phyloP scores from a whole-genome alignment of 2,329 filamentous ascomycete species.

The Aspergillus novoparasiticus region DNA sequence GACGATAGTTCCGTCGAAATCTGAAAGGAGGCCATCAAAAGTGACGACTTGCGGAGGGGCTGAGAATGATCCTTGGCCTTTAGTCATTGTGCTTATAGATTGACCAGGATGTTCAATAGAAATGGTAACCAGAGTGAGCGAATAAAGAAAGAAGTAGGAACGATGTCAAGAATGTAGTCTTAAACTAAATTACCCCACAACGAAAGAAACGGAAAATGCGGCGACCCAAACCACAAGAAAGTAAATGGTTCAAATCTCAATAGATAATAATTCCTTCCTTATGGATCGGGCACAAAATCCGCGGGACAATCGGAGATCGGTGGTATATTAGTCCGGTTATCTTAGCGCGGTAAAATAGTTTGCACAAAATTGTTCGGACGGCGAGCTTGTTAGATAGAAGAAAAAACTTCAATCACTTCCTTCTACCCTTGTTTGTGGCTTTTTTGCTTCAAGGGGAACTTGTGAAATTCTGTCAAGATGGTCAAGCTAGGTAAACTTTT shows the following conservation, averaged over 20 bases:
- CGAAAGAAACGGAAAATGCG: neutral
- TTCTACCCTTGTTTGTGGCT: conserved; percentile 16
- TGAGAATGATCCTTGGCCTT: conserved; percentile 39
- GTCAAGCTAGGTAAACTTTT: conserved; percentile 40
- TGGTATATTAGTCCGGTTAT: conserved; percentile 38
- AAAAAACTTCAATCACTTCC: conserved; percentile 14
- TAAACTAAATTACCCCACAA: neutral
- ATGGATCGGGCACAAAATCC: conserved; percentile 1
- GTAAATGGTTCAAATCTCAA: neutral
- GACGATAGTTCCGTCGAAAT: conserved; percentile 53
- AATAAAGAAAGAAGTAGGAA: conserved; percentile 3
- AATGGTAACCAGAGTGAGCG: neutral
- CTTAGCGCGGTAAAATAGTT: conserved; percentile 34
- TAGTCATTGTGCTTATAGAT: conserved; percentile 33
- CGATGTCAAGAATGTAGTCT: no score
- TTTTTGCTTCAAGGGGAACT: conserved; percentile 13
- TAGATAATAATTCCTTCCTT: neutral
- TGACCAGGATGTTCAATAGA: conserved; percentile 11
- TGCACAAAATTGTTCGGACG: conserved; percentile 29
- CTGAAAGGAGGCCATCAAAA: conserved; percentile 49
- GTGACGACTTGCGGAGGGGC: conserved; percentile 41
- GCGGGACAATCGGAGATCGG: conserved; percentile 35
- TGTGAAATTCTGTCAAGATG: conserved; percentile 36
- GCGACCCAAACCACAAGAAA: neutral
- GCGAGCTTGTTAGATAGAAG: conserved; percentile 19